Evolutionary conservation across 2,329 filamentous ascomycete genomes (phyloP).

Genomic region (Onygenales sp.): DNA sequence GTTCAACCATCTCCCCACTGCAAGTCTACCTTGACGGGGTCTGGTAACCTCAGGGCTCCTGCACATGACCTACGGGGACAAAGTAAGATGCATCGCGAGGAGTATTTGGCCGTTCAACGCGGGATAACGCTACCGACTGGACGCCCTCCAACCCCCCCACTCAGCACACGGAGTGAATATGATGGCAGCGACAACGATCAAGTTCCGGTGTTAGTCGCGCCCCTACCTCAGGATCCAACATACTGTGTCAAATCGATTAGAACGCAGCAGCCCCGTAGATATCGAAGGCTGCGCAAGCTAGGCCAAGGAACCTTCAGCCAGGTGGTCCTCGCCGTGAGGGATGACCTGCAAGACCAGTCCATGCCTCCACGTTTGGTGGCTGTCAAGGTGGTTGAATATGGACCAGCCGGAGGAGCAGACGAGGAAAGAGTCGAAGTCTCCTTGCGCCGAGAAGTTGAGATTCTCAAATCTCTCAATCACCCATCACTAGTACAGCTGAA

Average conservation of each 20-base stretch:
- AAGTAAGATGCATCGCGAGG: slow-evolving; percentile 58
- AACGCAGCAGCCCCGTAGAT: slow-evolving; percentile 62
- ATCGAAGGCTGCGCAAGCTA: slow-evolving; percentile 69
- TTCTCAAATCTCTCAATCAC: slow-evolving; percentile 79
- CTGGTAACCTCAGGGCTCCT: slow-evolving; percentile 39
- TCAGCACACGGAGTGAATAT: slow-evolving; percentile 54
- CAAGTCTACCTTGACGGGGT: slow-evolving; percentile 62
- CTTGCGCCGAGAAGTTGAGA: slow-evolving; percentile 87
- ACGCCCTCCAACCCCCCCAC: slow-evolving; percentile 69
- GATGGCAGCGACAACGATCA: slow-evolving; percentile 42
- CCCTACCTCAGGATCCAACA: slow-evolving; percentile 26
- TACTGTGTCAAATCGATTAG: slow-evolving; percentile 61
- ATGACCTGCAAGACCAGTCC: slow-evolving; percentile 44
- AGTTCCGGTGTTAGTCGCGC: slow-evolving; percentile 16
- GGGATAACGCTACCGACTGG: slow-evolving; percentile 55
- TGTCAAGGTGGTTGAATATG: slow-evolving; percentile 91
- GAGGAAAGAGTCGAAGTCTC: slow-evolving; percentile 90
- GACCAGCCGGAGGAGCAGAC: slow-evolving; percentile 83
- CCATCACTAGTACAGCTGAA: slow-evolving; percentile 86
- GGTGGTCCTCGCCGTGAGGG: slow-evolving; percentile 81
- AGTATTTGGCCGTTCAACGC: slow-evolving; percentile 67
- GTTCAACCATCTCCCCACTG: slow-evolving; percentile 57
- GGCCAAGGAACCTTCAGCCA: slow-evolving; percentile 94
- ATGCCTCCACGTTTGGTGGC: slow-evolving; percentile 61
- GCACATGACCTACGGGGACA: slow-evolving; percentile 34